phyloP scores from a whole-genome alignment of 2,329 filamentous ascomycete species.

The Paecilomyces dactylethromorphus region DNA sequence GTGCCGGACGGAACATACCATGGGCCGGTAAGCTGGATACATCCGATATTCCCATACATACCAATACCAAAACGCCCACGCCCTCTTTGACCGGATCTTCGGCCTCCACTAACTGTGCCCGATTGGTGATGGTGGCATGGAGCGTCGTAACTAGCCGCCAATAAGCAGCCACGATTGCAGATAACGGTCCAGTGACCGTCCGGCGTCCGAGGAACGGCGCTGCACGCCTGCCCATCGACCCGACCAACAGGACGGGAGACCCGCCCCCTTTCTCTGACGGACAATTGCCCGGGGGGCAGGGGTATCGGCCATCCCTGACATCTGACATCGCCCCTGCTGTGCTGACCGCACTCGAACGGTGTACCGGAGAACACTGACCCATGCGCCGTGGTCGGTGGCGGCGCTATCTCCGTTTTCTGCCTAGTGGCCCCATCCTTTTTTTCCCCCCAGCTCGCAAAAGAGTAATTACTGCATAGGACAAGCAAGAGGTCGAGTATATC shows the following conservation, averaged over 20 bases:
- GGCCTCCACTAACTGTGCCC: not conserved
- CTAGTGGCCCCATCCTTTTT: not conserved
- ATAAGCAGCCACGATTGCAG: not conserved
- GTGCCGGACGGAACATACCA: not conserved
- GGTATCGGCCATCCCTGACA: not conserved
- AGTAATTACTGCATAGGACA: not conserved
- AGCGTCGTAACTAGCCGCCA: not conserved
- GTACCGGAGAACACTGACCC: not conserved
- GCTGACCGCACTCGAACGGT: not conserved
- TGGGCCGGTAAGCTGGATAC: not conserved
- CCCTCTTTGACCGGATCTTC: not conserved
- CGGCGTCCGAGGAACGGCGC: not conserved
- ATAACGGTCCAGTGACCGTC: not conserved
- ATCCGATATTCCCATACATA: not conserved
- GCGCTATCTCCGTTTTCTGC: not conserved
- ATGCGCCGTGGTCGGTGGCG: not conserved
- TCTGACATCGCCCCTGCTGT: not conserved
- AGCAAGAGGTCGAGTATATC: not conserved
- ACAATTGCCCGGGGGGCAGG: not conserved
- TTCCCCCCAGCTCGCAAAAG: not conserved
- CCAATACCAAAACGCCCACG: not conserved
- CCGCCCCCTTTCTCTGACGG: not conserved
- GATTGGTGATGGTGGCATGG: not conserved
- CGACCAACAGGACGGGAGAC: not conserved
- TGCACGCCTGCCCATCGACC: not conserved